Evolutionary conservation across 2,329 filamentous ascomycete species (phyloP), one percentile per base, ranked within the genome.

Genomic region (Microsporum ferrugineum): DNA sequence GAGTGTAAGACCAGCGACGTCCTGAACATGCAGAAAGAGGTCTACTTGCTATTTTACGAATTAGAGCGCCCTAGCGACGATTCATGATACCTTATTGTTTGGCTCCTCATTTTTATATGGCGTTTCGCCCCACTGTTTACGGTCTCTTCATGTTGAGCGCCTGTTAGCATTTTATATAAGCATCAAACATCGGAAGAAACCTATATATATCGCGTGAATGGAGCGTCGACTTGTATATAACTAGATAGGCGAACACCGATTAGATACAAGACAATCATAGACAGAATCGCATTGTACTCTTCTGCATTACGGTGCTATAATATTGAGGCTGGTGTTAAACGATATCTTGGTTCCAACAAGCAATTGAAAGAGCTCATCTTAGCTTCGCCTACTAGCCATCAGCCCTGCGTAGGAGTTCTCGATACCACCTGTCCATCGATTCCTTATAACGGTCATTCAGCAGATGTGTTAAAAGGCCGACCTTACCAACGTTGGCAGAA

Each of bases 41-140:
- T 97, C 0, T 99, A 99, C 73, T 77, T 99, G 71, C 75, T 99
- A 58, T 99, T 99, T 73, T 99, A 99, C 74, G 92, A 97, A 78
- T 77, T 95, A 68, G 88, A 92, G 65, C 79, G 79, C 66, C 68
- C 70, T 8, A 66, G 66, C 2, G 67, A 68, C 57, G 49, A 53
- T 8, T 12, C 29, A 53, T 53, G 49, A 53, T 47, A 47, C 10
- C n/a, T 23, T 47, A 47, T 29, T 7, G 17, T 23, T 29, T 23
- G 43, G 43, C 43, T 47, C 17, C 6, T 47, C 43, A 23, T 29
- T 47, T 43, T 47, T 17, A 5, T 10, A 29, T 47, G 17, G 23
- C 6, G 34, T 5, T 36, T 36, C 10, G 10, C 34, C 34, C 10
- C 34, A 10, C 34, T 10, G 5, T 27, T 23, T 23, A 3, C 43